Evolutionary conservation across 495 filamentous ascomycete genomes (phyloP), one percentile per base, ranked within the genome.

Genomic region (Penicillium parvum): DNA sequence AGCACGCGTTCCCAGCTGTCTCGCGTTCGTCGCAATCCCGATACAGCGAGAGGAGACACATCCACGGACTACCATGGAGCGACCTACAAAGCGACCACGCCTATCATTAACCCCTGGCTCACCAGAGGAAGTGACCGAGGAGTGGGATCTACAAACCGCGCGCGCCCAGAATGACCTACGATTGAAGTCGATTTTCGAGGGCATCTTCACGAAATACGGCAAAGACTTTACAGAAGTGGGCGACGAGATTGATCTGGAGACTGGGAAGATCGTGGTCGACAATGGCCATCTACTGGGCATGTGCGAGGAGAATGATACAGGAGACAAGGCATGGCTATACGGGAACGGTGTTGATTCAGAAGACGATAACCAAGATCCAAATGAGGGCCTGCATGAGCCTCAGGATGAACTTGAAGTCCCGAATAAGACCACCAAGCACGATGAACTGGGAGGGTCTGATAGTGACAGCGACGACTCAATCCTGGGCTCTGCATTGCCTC

Each of bases 171-270:
- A 86, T 43, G 78, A 81, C 23, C 60, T 66, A 32, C 80, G 75
- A 29, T 75, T 96, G 9, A 90, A 91, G 68, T 82, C 79, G 8
- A 76, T 80, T 2, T 95, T 92, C 52, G 90, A 96, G 54, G 58
- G 71, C 32, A 95, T 98, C 26, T 95, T 96, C 54, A 77, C 80
- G 20, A 95, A 92, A 62, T 98, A 96, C 59, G 79, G 74, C 15
- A 78, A 76, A 52, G 84, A 96, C 63, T 95, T 95, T 54, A 78
- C 77, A 3, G 86, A 81, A 19, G 70, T 88, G 20, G 88, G 82
- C 11, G 89, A 92, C 53, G 86, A 89, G 63, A 84, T 94, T 50
- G 85, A 92, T 65, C 63, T 88, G 16, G 65, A 70, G 42, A 92
- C 84, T 0, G 88, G 86, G 15, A 68, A 85, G 32, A 81, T 98